Evolutionary conservation across 352 stramenopile genomes (phyloP), one percentile per base, ranked within the genome.

Genomic region (Aphanomyces cochlioides): DNA sequence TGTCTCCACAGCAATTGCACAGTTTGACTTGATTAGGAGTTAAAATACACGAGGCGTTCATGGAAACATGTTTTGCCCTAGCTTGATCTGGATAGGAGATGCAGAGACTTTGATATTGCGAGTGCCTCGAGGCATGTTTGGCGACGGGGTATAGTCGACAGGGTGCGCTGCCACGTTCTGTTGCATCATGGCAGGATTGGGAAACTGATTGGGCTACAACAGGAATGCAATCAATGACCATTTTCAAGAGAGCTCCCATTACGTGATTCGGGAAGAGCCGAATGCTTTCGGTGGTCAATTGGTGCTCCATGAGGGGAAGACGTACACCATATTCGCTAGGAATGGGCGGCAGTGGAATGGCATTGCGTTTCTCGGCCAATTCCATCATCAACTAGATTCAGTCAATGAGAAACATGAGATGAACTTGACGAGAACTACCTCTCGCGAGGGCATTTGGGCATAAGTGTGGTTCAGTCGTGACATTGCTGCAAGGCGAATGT

Each of bases 251-350:
- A 28, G 2, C 28, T 28, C 28, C 28, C 28, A 28, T 80, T 58
- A 67, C 43, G 17, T 89, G 81, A 19, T 88, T 81, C 7, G 76
- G 83, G 48, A 88, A 61, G 4, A 64, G 48, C 17, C 43, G 79
- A 69, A 77, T 91, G 72, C 93, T 84, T 56, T 85, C 82, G 5
- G 85, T 89, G 12, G 90, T 70, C 28, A 95, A 70, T 72, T 92
- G 85, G 57, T 88, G 74, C 73, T 93, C 75, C 34, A 84, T 43
- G 34, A 83, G 83, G 10, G 87, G 87, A 48, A 95, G 78, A 3
- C 82, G 81, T 60, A 93, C 85, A 47, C 87, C 87, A 48, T 93
- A 93, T 73, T 95, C 85, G 73, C 84, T 92, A 8, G 85, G 87
- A 54, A 95, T 92, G 6, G 76, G 76, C 40, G 87, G 87, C 7